Evolutionary conservation across 2,329 filamentous ascomycete species (phyloP), one percentile per base, ranked within the genome.

Genomic region (Xylaria hypoxylon): DNA sequence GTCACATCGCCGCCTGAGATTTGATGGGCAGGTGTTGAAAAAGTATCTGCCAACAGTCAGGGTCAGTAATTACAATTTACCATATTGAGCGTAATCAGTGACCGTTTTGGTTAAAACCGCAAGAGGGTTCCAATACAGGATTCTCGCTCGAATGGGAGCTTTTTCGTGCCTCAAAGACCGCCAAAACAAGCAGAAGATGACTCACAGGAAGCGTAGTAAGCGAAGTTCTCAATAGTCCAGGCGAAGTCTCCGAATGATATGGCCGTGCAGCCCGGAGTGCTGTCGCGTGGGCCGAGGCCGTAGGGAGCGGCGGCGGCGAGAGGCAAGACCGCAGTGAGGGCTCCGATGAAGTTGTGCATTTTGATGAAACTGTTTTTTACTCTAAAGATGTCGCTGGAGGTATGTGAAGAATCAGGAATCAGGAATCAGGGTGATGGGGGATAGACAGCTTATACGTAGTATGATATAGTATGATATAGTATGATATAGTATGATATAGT

Each of bases 1-100:
- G 77, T 78, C 67, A 83, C 80, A 65, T 79, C 78, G 55, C 84
- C 78, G 55, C 84, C 85, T 75, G 76, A 80, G 1, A 81, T 83
- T 68, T 86, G 83, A 76, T 87, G 85, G 3, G 84, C 78, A 0
- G 85, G 84, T 2, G 83, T 86, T 17, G 78, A 79, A 78, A 85
- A 86, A 31, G 8, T 8, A 8, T 31, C 28, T 31, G 28, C 28
- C 5, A 8, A 31, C 28, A 31, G 5, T 8, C 28, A 8, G 28
- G 13, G 35, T 38, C 35, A 38, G 35, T 15, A 38, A 38, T 38
- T 38, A 11, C 13, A 2, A 38, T 38, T 38, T 38, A 11, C 13
- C 13, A 38, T 38, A 11, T 15, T 11, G 11, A 38, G 35, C 13
- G 13, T 5, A 38, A 38, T 13, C 13, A 13, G 13, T 15, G 13